Percentiles rank a stretch among this genome's conserved stretches.
These are phyloP conservation scores for Diaporthe humulicola DNA, from an alignment of 2,329 filamentous ascomycete species.

Conservation along the genomic window DNA sequence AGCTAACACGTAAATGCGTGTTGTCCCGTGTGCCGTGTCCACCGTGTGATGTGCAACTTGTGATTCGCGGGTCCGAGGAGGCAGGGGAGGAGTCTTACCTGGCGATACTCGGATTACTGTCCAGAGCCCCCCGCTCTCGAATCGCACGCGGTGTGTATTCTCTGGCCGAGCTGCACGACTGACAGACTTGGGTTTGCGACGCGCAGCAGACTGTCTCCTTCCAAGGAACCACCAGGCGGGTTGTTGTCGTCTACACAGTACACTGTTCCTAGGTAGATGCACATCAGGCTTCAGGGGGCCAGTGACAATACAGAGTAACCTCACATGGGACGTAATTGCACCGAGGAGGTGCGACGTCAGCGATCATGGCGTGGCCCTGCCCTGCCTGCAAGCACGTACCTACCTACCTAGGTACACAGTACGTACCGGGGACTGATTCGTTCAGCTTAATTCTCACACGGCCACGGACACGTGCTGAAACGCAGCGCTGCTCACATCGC, in stretches of 20 bases:
- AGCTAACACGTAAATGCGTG: background rate
- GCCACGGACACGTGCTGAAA: conserved; percentile 3
- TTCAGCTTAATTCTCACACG: background rate
- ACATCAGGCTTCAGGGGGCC: background rate
- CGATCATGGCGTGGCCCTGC: background rate
- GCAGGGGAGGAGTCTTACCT: background rate
- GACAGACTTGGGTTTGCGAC: too few relatives aligned
- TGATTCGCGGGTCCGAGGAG: background rate
- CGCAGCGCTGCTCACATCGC: background rate
- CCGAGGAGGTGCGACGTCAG: conserved; percentile 25
- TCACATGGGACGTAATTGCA: conserved; percentile 8
- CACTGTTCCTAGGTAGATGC: too few relatives aligned
- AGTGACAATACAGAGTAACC: conserved; percentile 5
- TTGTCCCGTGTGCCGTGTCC: background rate
- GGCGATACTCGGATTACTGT: background rate
- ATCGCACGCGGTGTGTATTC: too few relatives aligned
- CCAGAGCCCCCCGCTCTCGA: too few relatives aligned
- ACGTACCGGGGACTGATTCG: conserved; percentile 10
- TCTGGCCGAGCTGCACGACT: too few relatives aligned
- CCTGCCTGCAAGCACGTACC: too few relatives aligned
- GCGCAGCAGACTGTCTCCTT: too few relatives aligned
- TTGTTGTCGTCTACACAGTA: too few relatives aligned
- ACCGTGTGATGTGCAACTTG: background rate
- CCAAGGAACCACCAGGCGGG: too few relatives aligned
- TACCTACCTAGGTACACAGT: too few relatives aligned